phyloP scores from a whole-genome alignment of 805 yeast species.

The Saccharomycopsis babjevae region DNA sequence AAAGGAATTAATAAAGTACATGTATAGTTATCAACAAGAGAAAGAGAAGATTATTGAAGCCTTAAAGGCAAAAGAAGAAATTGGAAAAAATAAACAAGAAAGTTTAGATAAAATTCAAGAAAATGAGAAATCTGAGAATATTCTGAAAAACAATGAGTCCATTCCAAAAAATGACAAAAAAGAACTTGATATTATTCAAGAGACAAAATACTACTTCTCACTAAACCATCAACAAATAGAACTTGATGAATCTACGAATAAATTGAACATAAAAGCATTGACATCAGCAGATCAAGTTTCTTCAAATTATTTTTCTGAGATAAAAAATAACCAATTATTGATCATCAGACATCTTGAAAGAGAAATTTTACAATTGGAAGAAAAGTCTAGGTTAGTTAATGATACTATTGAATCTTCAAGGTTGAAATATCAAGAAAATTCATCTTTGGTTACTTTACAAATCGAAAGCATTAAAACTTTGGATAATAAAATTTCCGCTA shows the following conservation, averaged over 20 bases:
- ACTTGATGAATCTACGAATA: neutral
- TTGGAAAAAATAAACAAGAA: neutral
- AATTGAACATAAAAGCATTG: neutral
- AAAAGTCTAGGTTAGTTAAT: constrained; percentile 7
- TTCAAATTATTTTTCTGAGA: neutral
- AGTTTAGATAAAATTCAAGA: neutral
- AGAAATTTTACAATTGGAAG: constrained; percentile 42
- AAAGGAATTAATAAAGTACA: neutral
- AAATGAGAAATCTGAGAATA: neutral
- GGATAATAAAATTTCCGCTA: constrained; percentile 5
- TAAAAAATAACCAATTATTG: neutral
- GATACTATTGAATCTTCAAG: constrained; percentile 28
- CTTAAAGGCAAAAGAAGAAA: neutral
- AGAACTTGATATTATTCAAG: neutral
- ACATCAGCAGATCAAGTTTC: neutral
- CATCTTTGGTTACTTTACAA: constrained; percentile 20
- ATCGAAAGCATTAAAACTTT: constrained; percentile 3
- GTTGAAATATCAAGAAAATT: constrained; percentile 33
- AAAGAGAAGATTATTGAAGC: neutral
- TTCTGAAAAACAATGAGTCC: neutral
- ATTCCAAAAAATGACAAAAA: neutral
- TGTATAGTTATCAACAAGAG: neutral
- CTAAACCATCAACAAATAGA: neutral
- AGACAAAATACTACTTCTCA: neutral
- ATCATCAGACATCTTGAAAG: constrained; percentile 36